A percentile compares a stretch with the other conserved stretches of the same genome.
Conservation (phyloP, 1,139 yeast species). For the Yamadazyma epiphylla region DNA sequence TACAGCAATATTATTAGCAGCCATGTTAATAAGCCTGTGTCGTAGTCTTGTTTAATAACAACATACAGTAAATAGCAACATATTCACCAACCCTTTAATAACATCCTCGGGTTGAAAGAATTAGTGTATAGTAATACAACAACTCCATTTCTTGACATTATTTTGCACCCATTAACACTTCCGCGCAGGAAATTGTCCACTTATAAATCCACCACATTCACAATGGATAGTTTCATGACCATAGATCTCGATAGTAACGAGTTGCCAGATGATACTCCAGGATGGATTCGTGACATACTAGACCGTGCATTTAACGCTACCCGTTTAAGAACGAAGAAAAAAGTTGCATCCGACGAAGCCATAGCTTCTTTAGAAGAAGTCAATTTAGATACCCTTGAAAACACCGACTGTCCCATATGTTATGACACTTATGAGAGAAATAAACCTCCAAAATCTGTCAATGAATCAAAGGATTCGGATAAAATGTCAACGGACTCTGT, state of each 20-base stretch:
- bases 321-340: conserved; percentile 22
- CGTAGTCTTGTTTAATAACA: too few species aligned
- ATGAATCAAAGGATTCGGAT: neutral
- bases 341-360: conserved; percentile 40
- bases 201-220: conserved; percentile 18
- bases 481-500: conserved; percentile 1
- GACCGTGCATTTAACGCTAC: conserved; percentile 31
- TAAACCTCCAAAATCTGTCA: neutral
- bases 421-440: conserved; percentile 28
- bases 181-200: too few species aligned
- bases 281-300: conserved; percentile 38
- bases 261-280: conserved; percentile 27
- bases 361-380: conserved; percentile 30
- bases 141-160: too few species aligned
- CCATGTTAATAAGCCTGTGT: too few species aligned
- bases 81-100: too few species aligned
- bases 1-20: too few species aligned
- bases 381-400: conserved; percentile 16
- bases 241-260: conserved; percentile 23
- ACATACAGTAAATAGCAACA: too few species aligned
- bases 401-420: conserved; percentile 41
- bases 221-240: conserved; percentile 12
- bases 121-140: too few species aligned
- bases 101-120: too few species aligned
- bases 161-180: too few species aligned